phyloP scores from a whole-genome alignment of 169 alveolate species.

The Cystoisospora suis region DNA sequence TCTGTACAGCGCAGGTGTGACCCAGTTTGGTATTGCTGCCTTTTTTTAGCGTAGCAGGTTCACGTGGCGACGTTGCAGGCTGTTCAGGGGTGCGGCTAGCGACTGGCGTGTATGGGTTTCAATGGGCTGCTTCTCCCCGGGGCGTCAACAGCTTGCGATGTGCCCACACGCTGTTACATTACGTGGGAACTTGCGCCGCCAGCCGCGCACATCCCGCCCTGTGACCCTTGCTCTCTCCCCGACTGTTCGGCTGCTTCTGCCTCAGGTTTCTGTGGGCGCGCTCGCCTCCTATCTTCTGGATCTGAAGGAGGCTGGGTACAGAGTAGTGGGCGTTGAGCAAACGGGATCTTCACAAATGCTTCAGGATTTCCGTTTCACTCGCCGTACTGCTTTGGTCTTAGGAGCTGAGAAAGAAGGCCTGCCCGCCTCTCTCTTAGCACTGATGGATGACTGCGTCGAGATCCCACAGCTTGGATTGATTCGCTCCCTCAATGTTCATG shows the following conservation, averaged over 20 bases:
- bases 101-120: too few relatives aligned
- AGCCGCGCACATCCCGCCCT: too few relatives aligned
- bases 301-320: constrained; percentile 73
- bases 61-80: too few relatives aligned
- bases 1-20: too few relatives aligned
- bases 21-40: too few relatives aligned
- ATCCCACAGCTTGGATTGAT: constrained; percentile 89
- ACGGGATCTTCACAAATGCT: constrained; percentile 83
- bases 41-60: too few relatives aligned
- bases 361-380: constrained; percentile 80
- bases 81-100: too few relatives aligned
- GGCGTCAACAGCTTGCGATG: too few relatives aligned
- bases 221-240: neutral
- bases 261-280: constrained; percentile 1
- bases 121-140: too few relatives aligned
- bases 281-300: constrained; percentile 15
- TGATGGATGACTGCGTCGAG: constrained; percentile 87
- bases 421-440: constrained; percentile 83
- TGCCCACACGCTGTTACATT: too few relatives aligned
- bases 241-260: neutral
- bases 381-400: constrained; percentile 76
- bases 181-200: too few relatives aligned
- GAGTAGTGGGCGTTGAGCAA: constrained; percentile 88
- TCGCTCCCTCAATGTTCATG: constrained; percentile 93
- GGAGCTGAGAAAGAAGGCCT: constrained; percentile 94